These are phyloP conservation scores for Carex pumila DNA, from an alignment of 176 grass and related monocot genomes.

Conservation along the genomic window DNA sequence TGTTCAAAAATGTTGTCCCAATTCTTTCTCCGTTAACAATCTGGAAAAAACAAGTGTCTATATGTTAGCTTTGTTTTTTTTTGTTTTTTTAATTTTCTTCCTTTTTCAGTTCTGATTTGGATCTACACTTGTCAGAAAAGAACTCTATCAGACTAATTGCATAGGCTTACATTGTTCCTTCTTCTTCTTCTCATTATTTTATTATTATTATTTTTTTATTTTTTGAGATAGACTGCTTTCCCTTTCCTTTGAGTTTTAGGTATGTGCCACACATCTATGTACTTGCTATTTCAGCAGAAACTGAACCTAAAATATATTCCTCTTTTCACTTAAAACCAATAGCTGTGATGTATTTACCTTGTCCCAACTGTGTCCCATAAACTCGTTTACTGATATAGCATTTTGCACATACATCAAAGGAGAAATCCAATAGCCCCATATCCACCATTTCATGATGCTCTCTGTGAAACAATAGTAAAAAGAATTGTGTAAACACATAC, in stretches of 20 bases:
- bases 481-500: background rate
- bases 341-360: slow-evolving; percentile 16
- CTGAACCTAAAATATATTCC: background rate
- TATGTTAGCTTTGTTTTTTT: background rate
- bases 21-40: slow-evolving; percentile 35
- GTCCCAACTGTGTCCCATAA: slow-evolving; percentile 69
- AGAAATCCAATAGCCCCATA: slow-evolving; percentile 94
- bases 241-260: background rate
- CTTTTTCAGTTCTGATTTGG: background rate
- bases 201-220: too few relatives aligned
- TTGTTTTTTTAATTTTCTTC: too few relatives aligned
- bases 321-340: background rate
- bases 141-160: background rate
- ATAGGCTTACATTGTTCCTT: background rate
- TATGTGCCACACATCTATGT: background rate
- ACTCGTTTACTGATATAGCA: slow-evolving; percentile 68
- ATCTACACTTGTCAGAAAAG: background rate
- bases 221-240: background rate
- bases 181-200: too few relatives aligned
- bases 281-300: background rate
- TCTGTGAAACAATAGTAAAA: slow-evolving; percentile 32
- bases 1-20: slow-evolving; percentile 45
- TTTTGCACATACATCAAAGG: slow-evolving; percentile 86
- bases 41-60: background rate
- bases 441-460: slow-evolving; percentile 89